Percentiles rank a stretch among this genome's conserved stretches.
phyloP scores from a whole-genome alignment of 148 eudicot genomes.

The Tetragonia tetragonoides region DNA sequence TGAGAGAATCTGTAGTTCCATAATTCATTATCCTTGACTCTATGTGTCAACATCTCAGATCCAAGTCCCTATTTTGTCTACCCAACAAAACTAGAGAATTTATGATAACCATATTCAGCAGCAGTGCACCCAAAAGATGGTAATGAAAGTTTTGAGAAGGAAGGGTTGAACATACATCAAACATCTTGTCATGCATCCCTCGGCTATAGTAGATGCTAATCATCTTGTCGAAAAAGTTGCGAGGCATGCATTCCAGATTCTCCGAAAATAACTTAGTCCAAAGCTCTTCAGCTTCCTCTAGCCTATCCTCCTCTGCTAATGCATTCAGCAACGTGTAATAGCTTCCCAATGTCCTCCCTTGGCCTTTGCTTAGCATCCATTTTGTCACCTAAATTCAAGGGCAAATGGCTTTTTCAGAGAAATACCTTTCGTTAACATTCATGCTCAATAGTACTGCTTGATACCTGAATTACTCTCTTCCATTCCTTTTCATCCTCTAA shows the following conservation, averaged over 20 bases:
- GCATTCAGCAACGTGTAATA: constrained; percentile 73
- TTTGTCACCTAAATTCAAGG: constrained; percentile 61
- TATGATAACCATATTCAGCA: neutral
- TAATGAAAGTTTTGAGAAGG: constrained; percentile 1
- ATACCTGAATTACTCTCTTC: constrained; percentile 93
- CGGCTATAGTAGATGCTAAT: constrained; percentile 57
- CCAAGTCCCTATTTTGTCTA: too few relatives aligned
- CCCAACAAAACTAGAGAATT: neutral
- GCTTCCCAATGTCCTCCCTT: constrained; percentile 94
- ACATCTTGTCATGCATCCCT: constrained; percentile 83
- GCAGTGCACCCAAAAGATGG: neutral
- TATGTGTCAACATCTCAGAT: too few relatives aligned
- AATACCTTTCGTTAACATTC: constrained; percentile 4
- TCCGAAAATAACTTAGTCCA: constrained; percentile 70
- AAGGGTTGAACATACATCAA: constrained; percentile 52
- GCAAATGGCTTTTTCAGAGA: neutral
- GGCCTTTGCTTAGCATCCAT: constrained; percentile 99
- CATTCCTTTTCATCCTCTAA: constrained; percentile 72
- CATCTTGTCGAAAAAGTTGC: constrained; percentile 82
- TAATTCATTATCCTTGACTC: too few relatives aligned
- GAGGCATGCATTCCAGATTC: constrained; percentile 85
- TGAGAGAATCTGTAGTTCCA: too few relatives aligned
- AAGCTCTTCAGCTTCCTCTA: constrained; percentile 91
- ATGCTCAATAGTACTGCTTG: neutral
- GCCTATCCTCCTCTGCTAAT: constrained; percentile 78